These are phyloP conservation scores for Pythium vanterpoolii DNA, from an alignment of 352 stramenopile genomes.

Conservation along the genomic window DNA sequence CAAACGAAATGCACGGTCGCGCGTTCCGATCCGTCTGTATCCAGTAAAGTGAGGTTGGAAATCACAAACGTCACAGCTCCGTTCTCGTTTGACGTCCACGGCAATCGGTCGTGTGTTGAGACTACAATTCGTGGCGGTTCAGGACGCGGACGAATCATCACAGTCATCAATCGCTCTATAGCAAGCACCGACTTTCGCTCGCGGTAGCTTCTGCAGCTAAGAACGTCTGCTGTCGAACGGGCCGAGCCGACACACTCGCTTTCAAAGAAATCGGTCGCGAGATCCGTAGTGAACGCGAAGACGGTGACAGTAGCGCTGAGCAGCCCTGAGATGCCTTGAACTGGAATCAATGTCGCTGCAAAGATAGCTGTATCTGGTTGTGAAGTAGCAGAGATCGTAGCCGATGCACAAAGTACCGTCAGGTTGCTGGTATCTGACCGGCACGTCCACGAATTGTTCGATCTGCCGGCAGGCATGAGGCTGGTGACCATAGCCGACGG, in stretches of 20 bases:
- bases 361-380: background rate
- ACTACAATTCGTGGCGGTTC: constrained; percentile 12
- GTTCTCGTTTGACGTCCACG: constrained; percentile 13
- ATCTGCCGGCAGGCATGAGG: background rate
- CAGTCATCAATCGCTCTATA: background rate
- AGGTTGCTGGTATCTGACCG: background rate
- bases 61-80: constrained; percentile 1
- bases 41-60: constrained; percentile 12
- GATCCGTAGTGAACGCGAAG: constrained; percentile 11
- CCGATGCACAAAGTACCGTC: background rate
- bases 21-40: constrained; percentile 13
- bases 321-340: constrained; percentile 5
- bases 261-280: constrained; percentile 12
- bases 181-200: constrained; percentile 21
- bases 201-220: constrained; percentile 14
- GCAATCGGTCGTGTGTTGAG: background rate
- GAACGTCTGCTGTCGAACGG: constrained; percentile 3
- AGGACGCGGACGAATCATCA: constrained; percentile 13
- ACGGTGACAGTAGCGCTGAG: background rate
- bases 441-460: constrained; percentile 2
- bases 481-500: background rate
- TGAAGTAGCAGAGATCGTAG: background rate
- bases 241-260: constrained; percentile 6
- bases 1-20: constrained; percentile 4
- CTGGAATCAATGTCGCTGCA: background rate